A percentile compares a stretch with the other conserved stretches of the same genome.
Evolutionary conservation across 192 early-diverging fungal genomes (phyloP).

Genomic region (Umbelopsis ramanniana): DNA sequence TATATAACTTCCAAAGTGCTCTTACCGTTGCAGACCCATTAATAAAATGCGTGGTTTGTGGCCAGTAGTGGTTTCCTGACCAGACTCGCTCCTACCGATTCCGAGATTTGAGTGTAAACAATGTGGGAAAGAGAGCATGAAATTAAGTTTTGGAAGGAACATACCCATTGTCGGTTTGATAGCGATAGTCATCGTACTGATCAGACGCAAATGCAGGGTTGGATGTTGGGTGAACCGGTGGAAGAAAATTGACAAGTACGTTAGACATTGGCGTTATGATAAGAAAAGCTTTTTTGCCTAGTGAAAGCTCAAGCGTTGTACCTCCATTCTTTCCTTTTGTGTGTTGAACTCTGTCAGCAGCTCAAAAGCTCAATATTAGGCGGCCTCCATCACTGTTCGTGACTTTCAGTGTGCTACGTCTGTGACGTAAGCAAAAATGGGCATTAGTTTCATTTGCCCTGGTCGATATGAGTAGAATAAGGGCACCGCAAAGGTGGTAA

Average conservation of each 20-base stretch:
- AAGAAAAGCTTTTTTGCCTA: constrained; percentile 1
- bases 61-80: constrained; percentile 27
- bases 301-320: constrained; percentile 11
- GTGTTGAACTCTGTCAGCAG: constrained; percentile 20
- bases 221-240: constrained; percentile 5
- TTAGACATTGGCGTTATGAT: constrained; percentile 18
- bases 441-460: no score
- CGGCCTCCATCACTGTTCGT: background rate
- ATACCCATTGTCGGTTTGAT: constrained; percentile 12
- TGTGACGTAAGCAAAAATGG: no score
- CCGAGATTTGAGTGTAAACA: background rate
- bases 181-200: constrained; percentile 20
- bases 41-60: constrained; percentile 49
- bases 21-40: constrained; percentile 53
- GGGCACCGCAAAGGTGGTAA: no score
- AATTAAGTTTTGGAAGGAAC: background rate
- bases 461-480: no score
- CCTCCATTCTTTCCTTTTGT: constrained; percentile 24
- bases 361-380: constrained; percentile 4
- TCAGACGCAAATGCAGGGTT: constrained; percentile 1
- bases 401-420: no score
- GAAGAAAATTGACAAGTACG: constrained; percentile 23
- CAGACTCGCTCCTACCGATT: constrained; percentile 26
- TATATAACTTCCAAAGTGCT: background rate
- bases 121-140: background rate